A percentile compares a stretch with the other conserved stretches of the same genome.
Evolutionary conservation across 1,284 basidiomycete genomes (phyloP).

Genomic region (Kwoniella shivajii): DNA sequence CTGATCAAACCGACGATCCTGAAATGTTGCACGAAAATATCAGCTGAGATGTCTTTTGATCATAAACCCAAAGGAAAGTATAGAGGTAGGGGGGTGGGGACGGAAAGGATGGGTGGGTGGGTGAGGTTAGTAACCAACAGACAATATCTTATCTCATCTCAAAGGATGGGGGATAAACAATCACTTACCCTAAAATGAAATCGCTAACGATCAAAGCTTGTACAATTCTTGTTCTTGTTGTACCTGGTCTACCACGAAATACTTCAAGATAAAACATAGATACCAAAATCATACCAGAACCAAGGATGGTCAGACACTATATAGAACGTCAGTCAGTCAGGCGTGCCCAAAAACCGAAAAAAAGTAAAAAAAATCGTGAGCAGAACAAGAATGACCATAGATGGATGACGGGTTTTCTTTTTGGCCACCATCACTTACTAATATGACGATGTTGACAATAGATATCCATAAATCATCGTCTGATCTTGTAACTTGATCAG

Average conservation of each 20-base stretch:
- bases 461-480: conserved; percentile 42
- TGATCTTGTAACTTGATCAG: conserved; percentile 14
- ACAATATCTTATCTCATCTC: too few species aligned
- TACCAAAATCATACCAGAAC: conserved; percentile 36
- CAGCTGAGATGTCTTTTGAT: background rate
- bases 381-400: background rate
- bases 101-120: background rate
- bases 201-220: conserved; percentile 52
- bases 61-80: background rate
- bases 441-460: conserved; percentile 46
- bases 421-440: conserved; percentile 32
- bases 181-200: conserved; percentile 46
- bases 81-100: background rate
- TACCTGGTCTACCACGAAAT: conserved; percentile 38
- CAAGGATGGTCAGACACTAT: conserved; percentile 41
- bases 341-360: background rate
- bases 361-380: background rate
- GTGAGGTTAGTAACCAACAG: too few species aligned
- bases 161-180: background rate
- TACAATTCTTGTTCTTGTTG: conserved; percentile 50
- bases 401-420: background rate
- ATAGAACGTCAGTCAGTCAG: too few species aligned
- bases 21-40: background rate
- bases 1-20: conserved; percentile 42
- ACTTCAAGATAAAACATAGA: conserved; percentile 43